These are phyloP conservation scores for Neonothopanus nambi DNA, from an alignment of 1,284 basidiomycete genomes.

Conservation along the genomic window DNA sequence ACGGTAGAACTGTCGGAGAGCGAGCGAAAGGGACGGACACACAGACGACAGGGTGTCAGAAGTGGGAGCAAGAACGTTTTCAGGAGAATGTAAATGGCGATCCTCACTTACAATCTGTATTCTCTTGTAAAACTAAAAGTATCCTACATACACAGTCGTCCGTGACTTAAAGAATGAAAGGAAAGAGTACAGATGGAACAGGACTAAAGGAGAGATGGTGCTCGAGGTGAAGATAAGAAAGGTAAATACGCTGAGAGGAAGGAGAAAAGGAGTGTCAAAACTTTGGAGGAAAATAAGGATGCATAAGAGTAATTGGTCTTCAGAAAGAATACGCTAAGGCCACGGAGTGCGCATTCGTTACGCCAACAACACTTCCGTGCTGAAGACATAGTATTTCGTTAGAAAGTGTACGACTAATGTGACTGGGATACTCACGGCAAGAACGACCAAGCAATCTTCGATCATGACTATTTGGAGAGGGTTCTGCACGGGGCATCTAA, in stretches of 20 bases:
- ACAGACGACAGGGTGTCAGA: conserved; percentile 70
- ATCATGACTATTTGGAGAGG: neutral
- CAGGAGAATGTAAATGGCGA: conserved; percentile 34
- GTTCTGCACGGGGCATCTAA: too few species aligned
- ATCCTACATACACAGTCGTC: too few species aligned
- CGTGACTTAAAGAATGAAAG: too few species aligned
- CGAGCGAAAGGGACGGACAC: conserved; percentile 68
- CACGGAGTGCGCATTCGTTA: too few species aligned
- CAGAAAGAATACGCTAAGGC: too few species aligned
- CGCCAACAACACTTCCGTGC: neutral
- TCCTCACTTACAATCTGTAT: neutral
- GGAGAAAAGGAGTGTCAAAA: too few species aligned
- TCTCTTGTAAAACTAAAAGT: neutral
- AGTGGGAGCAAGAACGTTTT: conserved; percentile 90
- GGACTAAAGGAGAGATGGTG: neutral
- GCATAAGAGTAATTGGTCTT: too few species aligned
- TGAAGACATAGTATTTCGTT: neutral
- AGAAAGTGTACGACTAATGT: neutral
- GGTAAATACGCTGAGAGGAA: neutral
- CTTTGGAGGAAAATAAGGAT: too few species aligned
- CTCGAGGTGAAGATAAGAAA: neutral
- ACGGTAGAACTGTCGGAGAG: conserved; percentile 51
- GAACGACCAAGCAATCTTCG: conserved; percentile 1
- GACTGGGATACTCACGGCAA: neutral
- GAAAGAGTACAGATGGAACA: too few species aligned